Evolutionary conservation across 352 stramenopile genomes (phyloP).

Genomic region (Hyaloperonospora brassicae): DNA sequence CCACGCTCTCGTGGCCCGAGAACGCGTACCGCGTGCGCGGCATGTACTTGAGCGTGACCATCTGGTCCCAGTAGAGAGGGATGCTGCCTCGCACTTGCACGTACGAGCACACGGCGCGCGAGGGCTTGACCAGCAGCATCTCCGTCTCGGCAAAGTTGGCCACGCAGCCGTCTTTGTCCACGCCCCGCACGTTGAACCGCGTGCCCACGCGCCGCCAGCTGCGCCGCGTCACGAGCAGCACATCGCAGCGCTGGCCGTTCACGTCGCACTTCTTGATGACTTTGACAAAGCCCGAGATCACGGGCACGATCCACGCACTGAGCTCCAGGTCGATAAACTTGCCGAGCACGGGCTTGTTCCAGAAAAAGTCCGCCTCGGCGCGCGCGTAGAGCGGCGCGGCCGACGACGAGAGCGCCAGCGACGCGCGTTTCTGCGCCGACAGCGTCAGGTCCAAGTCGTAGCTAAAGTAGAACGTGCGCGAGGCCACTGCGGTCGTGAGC

Average conservation of each 20-base stretch:
- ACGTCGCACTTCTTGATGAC: conserved; percentile 44
- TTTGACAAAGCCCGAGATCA: conserved; percentile 66
- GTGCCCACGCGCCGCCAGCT: conserved; percentile 77
- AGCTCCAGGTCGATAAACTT: conserved; percentile 54
- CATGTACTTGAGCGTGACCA: conserved; percentile 88
- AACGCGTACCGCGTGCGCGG: conserved; percentile 72
- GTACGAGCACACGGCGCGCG: conserved; percentile 45
- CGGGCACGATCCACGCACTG: conserved; percentile 69
- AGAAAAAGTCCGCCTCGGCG: conserved; percentile 88
- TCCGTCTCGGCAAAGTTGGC: conserved; percentile 96
- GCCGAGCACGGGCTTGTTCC: conserved; percentile 75
- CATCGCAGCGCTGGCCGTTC: conserved; percentile 45
- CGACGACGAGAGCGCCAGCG: conserved; percentile 9
- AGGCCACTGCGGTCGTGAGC: conserved; percentile 42
- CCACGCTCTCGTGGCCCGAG: conserved; percentile 35
- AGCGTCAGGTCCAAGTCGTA: conserved; percentile 74
- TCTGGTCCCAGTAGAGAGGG: conserved; percentile 88
- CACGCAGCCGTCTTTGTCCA: conserved; percentile 84
- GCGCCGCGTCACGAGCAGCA: conserved; percentile 73
- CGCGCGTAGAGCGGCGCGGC: conserved; percentile 33
- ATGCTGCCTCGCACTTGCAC: conserved; percentile 91
- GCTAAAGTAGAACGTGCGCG: conserved; percentile 64
- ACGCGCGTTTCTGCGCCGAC: conserved; percentile 53
- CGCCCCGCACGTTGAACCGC: conserved; percentile 88
- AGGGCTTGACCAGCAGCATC: conserved; percentile 63